Evolutionary conservation across 2,329 filamentous ascomycete genomes (phyloP).

Genomic region (Ascochyta pisi): DNA sequence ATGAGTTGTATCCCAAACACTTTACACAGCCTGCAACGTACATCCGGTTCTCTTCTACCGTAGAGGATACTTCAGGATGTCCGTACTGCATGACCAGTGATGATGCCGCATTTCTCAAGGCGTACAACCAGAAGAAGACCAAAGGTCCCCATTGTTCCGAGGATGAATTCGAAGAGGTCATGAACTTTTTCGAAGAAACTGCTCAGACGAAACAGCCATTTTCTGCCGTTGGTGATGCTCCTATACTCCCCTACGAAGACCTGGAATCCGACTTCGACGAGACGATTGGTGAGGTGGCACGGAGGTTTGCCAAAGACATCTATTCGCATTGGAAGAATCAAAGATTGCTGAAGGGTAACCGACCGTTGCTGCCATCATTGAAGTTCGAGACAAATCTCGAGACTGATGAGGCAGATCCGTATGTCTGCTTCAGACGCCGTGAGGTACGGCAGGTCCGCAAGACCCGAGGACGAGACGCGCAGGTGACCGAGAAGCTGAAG

Average conservation of each 20-base stretch:
- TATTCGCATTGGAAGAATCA: constrained; percentile 89
- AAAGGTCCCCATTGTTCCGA: constrained; percentile 74
- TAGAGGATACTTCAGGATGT: constrained; percentile 90
- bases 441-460: constrained; percentile 95
- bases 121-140: constrained; percentile 79
- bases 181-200: constrained; percentile 93
- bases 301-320: constrained; percentile 73
- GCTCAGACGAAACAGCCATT: constrained; percentile 84
- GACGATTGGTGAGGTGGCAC: constrained; percentile 60
- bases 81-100: constrained; percentile 94
- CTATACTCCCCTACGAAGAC: constrained; percentile 67
- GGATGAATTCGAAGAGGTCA: constrained; percentile 90
- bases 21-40: constrained; percentile 90
- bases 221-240: constrained; percentile 86
- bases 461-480: constrained; percentile 90
- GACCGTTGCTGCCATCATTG: constrained; percentile 75
- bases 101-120: constrained; percentile 83
- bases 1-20: constrained; percentile 79
- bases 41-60: constrained; percentile 96
- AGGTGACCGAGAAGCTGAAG: constrained; percentile 93
- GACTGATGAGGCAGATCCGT: constrained; percentile 93
- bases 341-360: constrained; percentile 71
- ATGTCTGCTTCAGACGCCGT: constrained; percentile 95
- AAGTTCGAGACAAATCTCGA: constrained; percentile 96
- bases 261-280: constrained; percentile 70